Base-by-base conservation (phyloP, 768 basidiomycete species). In the Tricholoma sp. region DNA sequence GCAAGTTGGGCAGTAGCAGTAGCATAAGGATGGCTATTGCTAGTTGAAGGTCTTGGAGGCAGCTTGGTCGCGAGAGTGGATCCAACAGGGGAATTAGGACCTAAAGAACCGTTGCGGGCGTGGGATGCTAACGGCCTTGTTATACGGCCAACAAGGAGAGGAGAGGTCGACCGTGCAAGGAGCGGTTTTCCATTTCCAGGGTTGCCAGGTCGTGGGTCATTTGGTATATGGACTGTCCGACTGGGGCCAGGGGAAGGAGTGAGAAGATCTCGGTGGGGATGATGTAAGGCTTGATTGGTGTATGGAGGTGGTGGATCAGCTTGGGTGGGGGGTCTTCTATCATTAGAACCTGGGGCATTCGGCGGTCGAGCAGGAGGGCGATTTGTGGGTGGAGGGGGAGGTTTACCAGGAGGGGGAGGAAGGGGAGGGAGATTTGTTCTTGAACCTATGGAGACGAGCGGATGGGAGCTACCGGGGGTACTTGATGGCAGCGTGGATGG, bases 401-500 rank as follows among this genome's bases (percentile, higher is more conserved):
- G 89, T 59, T 87, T 85, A 1, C 77, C 76, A 1, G 89, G 88
- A 0, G 83, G 79, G 0, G 89, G 89, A 5, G 88, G 87, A 1
- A 86, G 77, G 2, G 87, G 88, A 8, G 86, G 85, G 7, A 84
- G 78, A 52, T 77, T 76, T 1, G 81, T 64, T 9, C 86, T 77
- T 16, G 69, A 54, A 5, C 76, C 59, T 49, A 64, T 55, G 41
- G 74, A 64, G 43, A 72, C 63, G 59, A 69, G 59, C 52, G 79
- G 63, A 62, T 73, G 66, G 34, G 66, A 64, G 54, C 69, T 71
- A 51, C 62, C 74, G 12, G 76, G 72, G 12, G 74, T 71, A 14
- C 63, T 62, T 7, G 65, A 60, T 53, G 50, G 66, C 37, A 47
- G 67, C 52, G 58, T 64, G 49, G 63, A 63, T n/a, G 66, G 66